phyloP scores from a whole-genome alignment of 306 rosid species.

The Delonix regia region DNA sequence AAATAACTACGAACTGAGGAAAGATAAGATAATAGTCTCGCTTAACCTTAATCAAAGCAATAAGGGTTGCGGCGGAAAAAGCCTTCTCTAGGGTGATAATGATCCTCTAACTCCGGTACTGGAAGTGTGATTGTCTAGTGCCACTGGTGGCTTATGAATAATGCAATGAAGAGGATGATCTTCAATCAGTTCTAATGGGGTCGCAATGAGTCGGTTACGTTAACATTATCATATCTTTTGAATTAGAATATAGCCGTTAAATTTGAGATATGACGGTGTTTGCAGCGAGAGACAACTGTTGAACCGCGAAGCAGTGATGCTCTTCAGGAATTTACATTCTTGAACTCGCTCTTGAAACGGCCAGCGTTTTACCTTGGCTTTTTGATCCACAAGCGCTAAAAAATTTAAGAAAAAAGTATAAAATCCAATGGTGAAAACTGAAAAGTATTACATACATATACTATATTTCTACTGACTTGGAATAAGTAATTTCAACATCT shows the following conservation, averaged over 20 bases:
- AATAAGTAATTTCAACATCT: too few relatives aligned
- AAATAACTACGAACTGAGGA: background rate
- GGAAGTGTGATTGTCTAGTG: background rate
- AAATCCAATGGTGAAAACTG: too few relatives aligned
- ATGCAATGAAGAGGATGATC: slow-evolving; percentile 27
- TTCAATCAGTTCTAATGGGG: slow-evolving; percentile 24
- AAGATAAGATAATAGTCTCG: background rate
- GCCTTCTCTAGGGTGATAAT: slow-evolving; percentile 19
- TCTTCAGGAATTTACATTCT: background rate
- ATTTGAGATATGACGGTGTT: slow-evolving; percentile 5
- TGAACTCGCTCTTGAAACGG: background rate
- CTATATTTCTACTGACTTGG: too few relatives aligned
- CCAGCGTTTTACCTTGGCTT: background rate
- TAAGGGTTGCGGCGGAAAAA: background rate
- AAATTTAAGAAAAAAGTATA: too few relatives aligned
- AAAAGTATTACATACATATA: too few relatives aligned
- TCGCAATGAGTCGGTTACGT: slow-evolving; percentile 28
- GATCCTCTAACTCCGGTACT: background rate
- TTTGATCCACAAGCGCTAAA: too few relatives aligned
- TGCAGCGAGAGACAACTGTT: background rate
- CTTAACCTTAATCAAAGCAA: slow-evolving; percentile 29
- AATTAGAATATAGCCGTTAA: slow-evolving; percentile 40
- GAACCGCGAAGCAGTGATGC: slow-evolving; percentile 7
- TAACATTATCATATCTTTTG: background rate
- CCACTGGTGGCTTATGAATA: slow-evolving; percentile 2